These are phyloP conservation scores for Limonium bicolor DNA, from an alignment of 148 eudicot species.

Conservation along the genomic window DNA sequence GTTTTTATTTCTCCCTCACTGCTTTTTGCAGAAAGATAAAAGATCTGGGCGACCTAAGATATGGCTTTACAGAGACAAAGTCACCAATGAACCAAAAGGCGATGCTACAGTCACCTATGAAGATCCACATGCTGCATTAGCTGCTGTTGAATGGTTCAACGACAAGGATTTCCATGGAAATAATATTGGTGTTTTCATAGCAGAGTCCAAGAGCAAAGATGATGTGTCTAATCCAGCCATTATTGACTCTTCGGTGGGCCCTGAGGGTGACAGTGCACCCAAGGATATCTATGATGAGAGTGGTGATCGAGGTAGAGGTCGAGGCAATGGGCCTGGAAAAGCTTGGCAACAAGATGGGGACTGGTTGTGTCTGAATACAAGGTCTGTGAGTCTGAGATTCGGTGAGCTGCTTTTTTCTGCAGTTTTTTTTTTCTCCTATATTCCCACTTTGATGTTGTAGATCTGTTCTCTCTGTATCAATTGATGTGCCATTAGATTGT, in stretches of 20 bases:
- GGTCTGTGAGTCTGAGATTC: constrained; percentile 94
- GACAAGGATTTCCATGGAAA: constrained; percentile 86
- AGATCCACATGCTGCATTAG: constrained; percentile 94
- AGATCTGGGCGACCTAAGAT: constrained; percentile 84
- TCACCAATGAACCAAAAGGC: constrained; percentile 86
- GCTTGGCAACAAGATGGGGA: constrained; percentile 99
- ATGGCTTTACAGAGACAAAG: constrained; percentile 87
- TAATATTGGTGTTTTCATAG: constrained; percentile 62
- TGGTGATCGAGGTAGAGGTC: constrained; percentile 66
- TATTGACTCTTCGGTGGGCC: constrained; percentile 22
- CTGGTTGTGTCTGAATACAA: constrained; percentile 97
- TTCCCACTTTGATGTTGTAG: constrained; percentile 1
- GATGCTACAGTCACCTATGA: constrained; percentile 97
- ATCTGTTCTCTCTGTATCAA: not conserved
- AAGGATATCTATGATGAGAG: constrained; percentile 25
- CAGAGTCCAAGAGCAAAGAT: constrained; percentile 85
- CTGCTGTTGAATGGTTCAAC: constrained; percentile 98
- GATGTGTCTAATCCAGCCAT: constrained; percentile 30
- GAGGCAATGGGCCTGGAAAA: constrained; percentile 66
- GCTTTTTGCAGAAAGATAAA: constrained; percentile 72
- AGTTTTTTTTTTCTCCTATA: constrained; percentile 8
- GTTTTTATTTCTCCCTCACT: too few relatives aligned
- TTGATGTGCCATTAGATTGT: not conserved
- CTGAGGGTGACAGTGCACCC: constrained; percentile 33
- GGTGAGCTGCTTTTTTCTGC: constrained; percentile 94